Conservation (phyloP, 345 rosid genomes). For the Erucastrum elatum region DNA sequence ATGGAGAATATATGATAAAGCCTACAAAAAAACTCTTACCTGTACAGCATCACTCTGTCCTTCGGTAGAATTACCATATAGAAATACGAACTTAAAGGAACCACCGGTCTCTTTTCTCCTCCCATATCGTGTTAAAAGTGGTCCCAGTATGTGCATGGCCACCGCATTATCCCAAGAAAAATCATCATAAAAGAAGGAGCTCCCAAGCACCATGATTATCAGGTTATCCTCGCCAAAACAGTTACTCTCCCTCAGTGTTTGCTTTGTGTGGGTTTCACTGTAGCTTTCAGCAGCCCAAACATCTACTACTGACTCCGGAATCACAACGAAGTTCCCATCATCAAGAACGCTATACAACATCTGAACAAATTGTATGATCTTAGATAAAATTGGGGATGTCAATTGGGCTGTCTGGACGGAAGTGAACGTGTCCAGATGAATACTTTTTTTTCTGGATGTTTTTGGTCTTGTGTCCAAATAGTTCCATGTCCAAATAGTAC, state of each 20-base stretch:
- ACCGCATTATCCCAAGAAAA: constrained; percentile 84
- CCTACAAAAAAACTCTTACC: constrained; percentile 45
- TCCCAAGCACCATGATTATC: constrained; percentile 78
- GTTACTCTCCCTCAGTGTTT: constrained; percentile 57
- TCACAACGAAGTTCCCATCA: constrained; percentile 91
- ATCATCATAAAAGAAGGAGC: constrained; percentile 72
- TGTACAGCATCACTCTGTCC: constrained; percentile 63
- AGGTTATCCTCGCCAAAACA: constrained; percentile 64
- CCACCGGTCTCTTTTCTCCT: constrained; percentile 58
- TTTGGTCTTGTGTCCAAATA: too few species aligned
- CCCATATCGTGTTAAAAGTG: constrained; percentile 72
- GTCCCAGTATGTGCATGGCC: constrained; percentile 74
- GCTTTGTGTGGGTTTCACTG: constrained; percentile 55
- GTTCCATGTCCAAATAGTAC: too few species aligned
- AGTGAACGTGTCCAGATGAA: too few species aligned
- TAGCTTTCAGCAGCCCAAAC: constrained; percentile 90
- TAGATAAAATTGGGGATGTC: background rate
- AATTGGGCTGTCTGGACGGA: too few species aligned
- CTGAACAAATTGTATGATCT: constrained; percentile 52
- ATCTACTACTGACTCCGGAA: constrained; percentile 89
- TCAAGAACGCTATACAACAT: constrained; percentile 90
- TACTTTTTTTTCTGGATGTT: too few species aligned
- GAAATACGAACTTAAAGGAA: constrained; percentile 74
- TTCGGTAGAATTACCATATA: constrained; percentile 78
- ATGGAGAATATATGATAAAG: background rate